Conservation (phyloP, 305 asterid genomes). For the Andrographis paniculata region DNA sequence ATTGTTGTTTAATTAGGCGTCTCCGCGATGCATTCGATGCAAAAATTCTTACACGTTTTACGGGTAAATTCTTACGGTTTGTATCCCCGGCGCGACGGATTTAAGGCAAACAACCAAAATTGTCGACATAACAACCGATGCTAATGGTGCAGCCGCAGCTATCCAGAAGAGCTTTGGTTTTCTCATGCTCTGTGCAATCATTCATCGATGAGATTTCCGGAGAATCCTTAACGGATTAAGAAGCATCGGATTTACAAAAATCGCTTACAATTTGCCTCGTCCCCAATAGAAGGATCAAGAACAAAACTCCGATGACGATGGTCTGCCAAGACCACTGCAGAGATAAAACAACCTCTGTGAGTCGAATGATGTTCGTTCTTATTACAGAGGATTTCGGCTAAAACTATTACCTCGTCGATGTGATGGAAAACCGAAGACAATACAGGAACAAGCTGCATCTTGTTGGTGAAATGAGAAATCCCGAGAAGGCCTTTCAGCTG, state of each 20-base stretch:
- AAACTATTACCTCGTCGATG: constrained; percentile 44
- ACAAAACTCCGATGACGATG: constrained; percentile 60
- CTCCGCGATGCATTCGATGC: too few species aligned
- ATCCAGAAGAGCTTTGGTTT: constrained; percentile 73
- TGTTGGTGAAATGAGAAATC: constrained; percentile 67
- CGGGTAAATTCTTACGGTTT: constrained; percentile 39
- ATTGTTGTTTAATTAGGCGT: too few species aligned
- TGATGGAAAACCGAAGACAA: constrained; percentile 67
- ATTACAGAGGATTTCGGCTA: too few species aligned
- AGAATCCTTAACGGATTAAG: not conserved
- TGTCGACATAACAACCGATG: constrained; percentile 66
- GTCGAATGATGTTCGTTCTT: constrained; percentile 11
- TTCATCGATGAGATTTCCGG: not conserved
- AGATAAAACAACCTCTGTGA: constrained; percentile 9
- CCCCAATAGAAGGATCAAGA: constrained; percentile 43
- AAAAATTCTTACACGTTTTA: constrained; percentile 5
- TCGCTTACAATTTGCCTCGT: constrained; percentile 62
- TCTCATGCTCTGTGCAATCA: constrained; percentile 73
- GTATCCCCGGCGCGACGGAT: constrained; percentile 80
- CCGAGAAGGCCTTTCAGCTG: constrained; percentile 74
- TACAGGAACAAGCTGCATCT: constrained; percentile 68
- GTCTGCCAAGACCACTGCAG: constrained; percentile 94
- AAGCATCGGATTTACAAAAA: not conserved
- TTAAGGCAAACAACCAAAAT: constrained; percentile 66
- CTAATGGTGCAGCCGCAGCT: constrained; percentile 85